phyloP scores from a whole-genome alignment of 2,329 filamentous ascomycete genomes.

The Colletotrichum simmondsii region DNA sequence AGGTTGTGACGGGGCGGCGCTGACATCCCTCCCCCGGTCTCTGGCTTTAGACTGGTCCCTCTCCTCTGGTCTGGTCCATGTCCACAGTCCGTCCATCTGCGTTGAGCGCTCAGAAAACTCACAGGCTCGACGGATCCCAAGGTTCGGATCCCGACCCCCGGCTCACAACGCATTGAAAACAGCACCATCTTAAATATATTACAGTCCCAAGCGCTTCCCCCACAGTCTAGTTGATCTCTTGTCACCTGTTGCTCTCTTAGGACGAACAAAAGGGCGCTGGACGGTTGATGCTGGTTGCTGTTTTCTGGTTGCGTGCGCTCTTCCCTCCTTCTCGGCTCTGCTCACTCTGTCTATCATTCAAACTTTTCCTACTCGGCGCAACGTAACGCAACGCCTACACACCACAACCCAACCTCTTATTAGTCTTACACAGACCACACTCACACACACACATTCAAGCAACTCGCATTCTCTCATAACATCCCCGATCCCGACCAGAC shows the following conservation, averaged over 20 bases:
- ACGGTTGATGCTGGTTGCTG: constrained; percentile 27
- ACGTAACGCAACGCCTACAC: not conserved
- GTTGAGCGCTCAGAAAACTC: constrained; percentile 7
- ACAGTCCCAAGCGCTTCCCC: constrained; percentile 27
- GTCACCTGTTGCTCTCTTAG: constrained; percentile 26
- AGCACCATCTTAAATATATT: constrained; percentile 34
- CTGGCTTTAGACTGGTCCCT: constrained; percentile 1
- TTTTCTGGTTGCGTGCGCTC: not conserved
- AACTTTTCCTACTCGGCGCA: not conserved
- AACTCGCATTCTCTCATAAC: constrained; percentile 4
- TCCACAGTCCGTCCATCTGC: not conserved
- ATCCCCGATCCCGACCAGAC: constrained; percentile 14
- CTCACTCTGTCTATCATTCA: not conserved
- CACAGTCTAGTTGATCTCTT: not conserved
- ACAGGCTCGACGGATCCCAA: constrained; percentile 26
- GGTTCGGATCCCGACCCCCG: constrained; percentile 26
- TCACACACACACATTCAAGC: not conserved
- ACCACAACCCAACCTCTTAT: not conserved
- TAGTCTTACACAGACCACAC: not conserved
- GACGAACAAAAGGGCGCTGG: constrained; percentile 17
- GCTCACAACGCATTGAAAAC: constrained; percentile 30
- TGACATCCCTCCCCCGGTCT: constrained; percentile 7
- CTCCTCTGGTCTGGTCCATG: constrained; percentile 4
- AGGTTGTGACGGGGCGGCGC: constrained; percentile 22
- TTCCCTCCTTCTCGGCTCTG: not conserved